A percentile compares a stretch with the other conserved stretches of the same genome.
These are phyloP conservation scores for Auricularia sp. DNA, from an alignment of 768 basidiomycete genomes.

Conservation along the genomic window DNA sequence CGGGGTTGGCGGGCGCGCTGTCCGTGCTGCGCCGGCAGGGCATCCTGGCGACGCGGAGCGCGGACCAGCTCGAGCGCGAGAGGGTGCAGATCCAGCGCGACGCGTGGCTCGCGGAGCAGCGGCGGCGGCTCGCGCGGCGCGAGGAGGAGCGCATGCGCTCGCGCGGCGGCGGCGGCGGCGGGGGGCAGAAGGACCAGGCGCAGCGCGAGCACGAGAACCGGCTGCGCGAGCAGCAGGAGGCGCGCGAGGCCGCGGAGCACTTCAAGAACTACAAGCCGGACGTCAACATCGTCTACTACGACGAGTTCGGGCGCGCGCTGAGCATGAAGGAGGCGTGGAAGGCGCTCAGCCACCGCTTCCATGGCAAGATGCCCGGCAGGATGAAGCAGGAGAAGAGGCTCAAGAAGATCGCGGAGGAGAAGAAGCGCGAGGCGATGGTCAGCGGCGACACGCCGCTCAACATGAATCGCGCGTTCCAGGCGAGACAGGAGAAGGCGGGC, in stretches of 20 bases:
- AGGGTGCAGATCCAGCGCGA: constrained; percentile 75
- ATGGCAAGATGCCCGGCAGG: constrained; percentile 93
- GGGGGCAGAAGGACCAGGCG: constrained; percentile 66
- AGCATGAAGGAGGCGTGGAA: constrained; percentile 98
- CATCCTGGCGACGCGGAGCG: constrained; percentile 53
- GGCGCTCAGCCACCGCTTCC: constrained; percentile 94
- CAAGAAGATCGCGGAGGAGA: constrained; percentile 96
- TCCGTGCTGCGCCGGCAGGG: constrained; percentile 87
- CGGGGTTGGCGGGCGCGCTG: constrained; percentile 83
- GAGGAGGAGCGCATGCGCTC: constrained; percentile 71
- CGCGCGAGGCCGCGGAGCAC: constrained; percentile 64
- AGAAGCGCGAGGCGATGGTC: constrained; percentile 86
- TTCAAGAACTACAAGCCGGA: constrained; percentile 97
- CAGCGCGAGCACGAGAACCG: constrained; percentile 93
- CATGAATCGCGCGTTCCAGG: constrained; percentile 90
- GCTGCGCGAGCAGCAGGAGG: constrained; percentile 83
- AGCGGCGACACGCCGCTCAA: constrained; percentile 93
- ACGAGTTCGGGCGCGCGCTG: constrained; percentile 83
- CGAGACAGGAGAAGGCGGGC: constrained; percentile 86
- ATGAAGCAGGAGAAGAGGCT: constrained; percentile 95
- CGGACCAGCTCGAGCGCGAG: constrained; percentile 70
- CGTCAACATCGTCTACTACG: constrained; percentile 91
- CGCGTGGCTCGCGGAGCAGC: constrained; percentile 81
- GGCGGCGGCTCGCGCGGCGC: constrained; percentile 61
- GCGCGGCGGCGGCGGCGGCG: constrained; percentile 47